phyloP scores from a whole-genome alignment of 1,284 basidiomycete genomes.

The Mycosarcoma mackinlayi region DNA sequence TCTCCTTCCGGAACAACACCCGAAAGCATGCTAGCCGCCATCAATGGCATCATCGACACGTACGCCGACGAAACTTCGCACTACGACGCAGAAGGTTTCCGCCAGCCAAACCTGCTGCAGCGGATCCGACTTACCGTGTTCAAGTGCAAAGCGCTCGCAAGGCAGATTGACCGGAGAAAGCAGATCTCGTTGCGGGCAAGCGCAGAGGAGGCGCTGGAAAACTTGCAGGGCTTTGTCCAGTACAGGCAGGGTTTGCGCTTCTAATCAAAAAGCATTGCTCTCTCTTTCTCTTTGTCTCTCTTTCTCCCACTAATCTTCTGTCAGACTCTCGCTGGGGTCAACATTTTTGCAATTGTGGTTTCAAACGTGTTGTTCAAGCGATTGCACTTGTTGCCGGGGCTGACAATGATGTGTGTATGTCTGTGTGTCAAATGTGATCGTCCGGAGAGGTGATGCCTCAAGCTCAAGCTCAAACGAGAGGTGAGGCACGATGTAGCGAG shows the following conservation, averaged over 20 bases:
- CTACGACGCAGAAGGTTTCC: constrained; percentile 81
- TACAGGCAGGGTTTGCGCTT: constrained; percentile 73
- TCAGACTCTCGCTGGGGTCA: no score
- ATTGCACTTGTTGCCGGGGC: no score
- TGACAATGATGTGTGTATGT: no score
- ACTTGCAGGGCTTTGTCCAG: constrained; percentile 86
- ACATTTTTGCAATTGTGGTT: no score
- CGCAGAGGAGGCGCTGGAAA: constrained; percentile 75
- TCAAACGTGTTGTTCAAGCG: no score
- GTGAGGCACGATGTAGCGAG: no score
- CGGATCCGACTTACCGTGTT: constrained; percentile 26
- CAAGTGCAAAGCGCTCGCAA: constrained; percentile 28
- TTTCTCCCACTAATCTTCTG: neutral
- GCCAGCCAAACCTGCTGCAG: constrained; percentile 71
- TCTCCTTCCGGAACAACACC: constrained; percentile 70
- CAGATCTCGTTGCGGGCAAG: constrained; percentile 69
- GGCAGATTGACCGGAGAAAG: constrained; percentile 71
- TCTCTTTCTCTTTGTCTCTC: no score
- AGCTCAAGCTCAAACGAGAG: no score
- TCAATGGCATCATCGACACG: constrained; percentile 90
- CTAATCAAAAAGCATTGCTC: no score
- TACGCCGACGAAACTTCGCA: constrained; percentile 88
- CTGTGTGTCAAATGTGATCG: no score
- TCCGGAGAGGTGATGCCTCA: no score
- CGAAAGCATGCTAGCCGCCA: constrained; percentile 82